Evolutionary conservation across 352 stramenopile species (phyloP), one percentile per base, ranked within the genome.

Genomic region (Aphanomyces cochlioides): DNA sequence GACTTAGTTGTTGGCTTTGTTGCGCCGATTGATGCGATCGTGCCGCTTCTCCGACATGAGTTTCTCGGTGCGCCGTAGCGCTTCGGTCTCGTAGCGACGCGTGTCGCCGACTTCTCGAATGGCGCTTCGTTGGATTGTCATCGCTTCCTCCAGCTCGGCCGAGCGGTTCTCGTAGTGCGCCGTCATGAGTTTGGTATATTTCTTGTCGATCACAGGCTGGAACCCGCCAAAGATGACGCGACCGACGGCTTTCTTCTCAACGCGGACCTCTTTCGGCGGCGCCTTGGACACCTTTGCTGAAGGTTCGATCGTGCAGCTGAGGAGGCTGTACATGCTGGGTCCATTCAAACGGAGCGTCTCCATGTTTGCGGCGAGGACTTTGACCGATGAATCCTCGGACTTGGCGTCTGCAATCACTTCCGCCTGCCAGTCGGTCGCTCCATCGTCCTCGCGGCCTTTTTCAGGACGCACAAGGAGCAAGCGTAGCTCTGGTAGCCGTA

Each of bases 211-310:
- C 5, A 82, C 78, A 10, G 80, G 80, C n/a, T 84, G 75, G 59
- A 90, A 93, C 64, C 85, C 77, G 4, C 85, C 84, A 58, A 94
- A 93, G 13, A 92, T 63, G 0, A 94, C 57, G n/a, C 87, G 79
- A 10, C 87, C 87, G 5, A 76, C 74, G 12, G 63, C 63, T 28
- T 69, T 69, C 41, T 61, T 69, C 36, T 69, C 63, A 13, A 36
- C 19, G 19, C 17, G 13, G 47, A 8, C 1, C 10, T 21, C 12
- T 12, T 17, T 5, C 5, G 17, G 39, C 15, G 17, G 15, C 15
- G 40, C n/a, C 3, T 53, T 15, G 1, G 19, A 37, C 43, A 12
- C 7, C 28, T 61, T 61, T 37, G 41, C 41, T 34, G 37, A 60
- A 36, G 63, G 40, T 36, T 28, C 28, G 28, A 28, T 28, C 28